A percentile compares a stretch with the other conserved stretches of the same genome.
Conservation (phyloP, 2,329 filamentous ascomycete species). For the Botryotinia calthae region DNA sequence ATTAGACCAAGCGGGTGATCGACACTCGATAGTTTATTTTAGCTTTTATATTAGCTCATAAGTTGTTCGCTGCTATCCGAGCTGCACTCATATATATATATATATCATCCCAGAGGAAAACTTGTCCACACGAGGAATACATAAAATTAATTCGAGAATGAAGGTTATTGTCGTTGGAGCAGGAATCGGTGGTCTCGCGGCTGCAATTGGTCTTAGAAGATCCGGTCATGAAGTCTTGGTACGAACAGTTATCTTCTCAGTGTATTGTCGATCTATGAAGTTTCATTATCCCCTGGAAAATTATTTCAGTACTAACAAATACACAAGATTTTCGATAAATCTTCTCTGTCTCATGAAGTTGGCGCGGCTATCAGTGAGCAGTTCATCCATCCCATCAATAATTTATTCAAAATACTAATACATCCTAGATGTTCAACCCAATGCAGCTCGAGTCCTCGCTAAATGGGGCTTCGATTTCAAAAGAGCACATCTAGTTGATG, state of each 20-base stretch:
- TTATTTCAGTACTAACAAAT: conserved; percentile 20
- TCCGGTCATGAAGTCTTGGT: conserved; percentile 31
- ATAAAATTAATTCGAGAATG: not conserved
- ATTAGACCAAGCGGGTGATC: not conserved
- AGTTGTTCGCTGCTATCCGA: not conserved
- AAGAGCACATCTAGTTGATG: conserved; percentile 40
- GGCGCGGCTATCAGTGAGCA: conserved; percentile 53
- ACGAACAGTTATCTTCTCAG: not conserved
- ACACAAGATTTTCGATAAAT: conserved; percentile 52
- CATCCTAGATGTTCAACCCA: conserved; percentile 51
- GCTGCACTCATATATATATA: not conserved
- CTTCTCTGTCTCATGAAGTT: conserved; percentile 52
- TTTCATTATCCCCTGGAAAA: no score
- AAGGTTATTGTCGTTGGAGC: conserved; percentile 31
- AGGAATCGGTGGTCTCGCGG: conserved; percentile 53
- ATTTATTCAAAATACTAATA: not conserved
- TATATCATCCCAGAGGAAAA: not conserved
- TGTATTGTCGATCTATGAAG: not conserved
- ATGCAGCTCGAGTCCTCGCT: conserved; percentile 55
- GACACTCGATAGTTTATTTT: not conserved
- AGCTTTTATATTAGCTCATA: not conserved
- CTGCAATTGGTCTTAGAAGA: conserved; percentile 46
- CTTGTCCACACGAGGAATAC: not conserved
- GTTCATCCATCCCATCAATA: not conserved
- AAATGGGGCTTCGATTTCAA: conserved; percentile 46